Conservation (phyloP, 2,329 filamentous ascomycete genomes). For the Botrytis pseudocinerea region DNA sequence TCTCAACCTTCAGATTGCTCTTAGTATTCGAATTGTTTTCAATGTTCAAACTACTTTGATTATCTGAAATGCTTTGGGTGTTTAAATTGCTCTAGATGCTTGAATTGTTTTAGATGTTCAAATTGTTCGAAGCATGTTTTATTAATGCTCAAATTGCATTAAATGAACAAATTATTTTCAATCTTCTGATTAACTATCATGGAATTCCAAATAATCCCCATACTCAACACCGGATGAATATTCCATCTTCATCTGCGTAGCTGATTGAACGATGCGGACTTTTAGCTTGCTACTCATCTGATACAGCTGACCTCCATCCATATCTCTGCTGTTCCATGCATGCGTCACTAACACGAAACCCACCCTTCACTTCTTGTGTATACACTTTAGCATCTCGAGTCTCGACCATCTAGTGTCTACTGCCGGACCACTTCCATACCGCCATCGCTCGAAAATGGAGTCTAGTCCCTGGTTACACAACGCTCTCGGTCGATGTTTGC, state of each 20-base stretch:
- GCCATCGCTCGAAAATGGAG: neutral
- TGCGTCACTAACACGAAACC: neutral
- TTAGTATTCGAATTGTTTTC: neutral
- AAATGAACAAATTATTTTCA: neutral
- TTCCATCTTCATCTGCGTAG: neutral
- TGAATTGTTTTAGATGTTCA: neutral
- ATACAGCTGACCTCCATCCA: neutral
- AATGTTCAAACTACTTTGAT: neutral
- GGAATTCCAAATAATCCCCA: neutral
- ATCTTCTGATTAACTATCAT: neutral
- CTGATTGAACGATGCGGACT: neutral
- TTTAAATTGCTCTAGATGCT: neutral
- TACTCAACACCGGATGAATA: neutral
- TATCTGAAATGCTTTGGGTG: too few relatives aligned
- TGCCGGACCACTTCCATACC: neutral
- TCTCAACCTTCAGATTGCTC: too few relatives aligned
- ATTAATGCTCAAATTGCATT: neutral
- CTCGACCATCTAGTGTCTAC: neutral
- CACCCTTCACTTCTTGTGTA: neutral
- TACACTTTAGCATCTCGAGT: neutral
- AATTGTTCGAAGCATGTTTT: neutral
- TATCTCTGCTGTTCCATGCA: neutral
- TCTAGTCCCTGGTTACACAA: neutral
- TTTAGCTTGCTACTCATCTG: neutral
- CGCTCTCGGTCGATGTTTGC: neutral